phyloP scores from a whole-genome alignment of 768 basidiomycete species.

The Hygrocybe coccinea region DNA sequence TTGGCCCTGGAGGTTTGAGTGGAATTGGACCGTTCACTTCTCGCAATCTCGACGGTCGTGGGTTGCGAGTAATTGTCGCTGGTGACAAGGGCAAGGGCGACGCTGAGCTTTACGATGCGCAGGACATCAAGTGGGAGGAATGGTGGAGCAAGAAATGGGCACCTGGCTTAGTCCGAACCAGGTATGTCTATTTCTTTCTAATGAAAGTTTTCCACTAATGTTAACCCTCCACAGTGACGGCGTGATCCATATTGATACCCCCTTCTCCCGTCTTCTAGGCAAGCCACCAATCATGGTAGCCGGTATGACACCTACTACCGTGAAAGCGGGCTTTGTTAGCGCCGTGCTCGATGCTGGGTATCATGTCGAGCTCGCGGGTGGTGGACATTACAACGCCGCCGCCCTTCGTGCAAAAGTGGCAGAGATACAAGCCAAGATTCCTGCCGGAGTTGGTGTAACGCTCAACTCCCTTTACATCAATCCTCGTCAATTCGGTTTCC shows the following conservation, averaged over 20 bases:
- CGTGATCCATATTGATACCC: conserved; percentile 86
- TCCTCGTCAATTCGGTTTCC: conserved; percentile 94
- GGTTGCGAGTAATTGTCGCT: conserved; percentile 82
- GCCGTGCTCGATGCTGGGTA: conserved; percentile 91
- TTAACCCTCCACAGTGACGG: conserved; percentile 63
- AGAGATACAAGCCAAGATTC: conserved; percentile 84
- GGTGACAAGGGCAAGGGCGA: conserved; percentile 90
- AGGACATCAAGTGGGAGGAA: conserved; percentile 66
- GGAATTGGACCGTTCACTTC: conserved; percentile 91
- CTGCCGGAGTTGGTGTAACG: conserved; percentile 86
- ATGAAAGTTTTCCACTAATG: conserved; percentile 9
- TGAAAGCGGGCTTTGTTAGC: conserved; percentile 90
- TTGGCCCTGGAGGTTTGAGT: conserved; percentile 90
- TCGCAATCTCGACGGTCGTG: conserved; percentile 88
- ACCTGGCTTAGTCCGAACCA: conserved; percentile 82
- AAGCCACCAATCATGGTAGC: conserved; percentile 99
- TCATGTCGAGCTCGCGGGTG: conserved; percentile 95
- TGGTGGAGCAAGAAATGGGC: conserved; percentile 91
- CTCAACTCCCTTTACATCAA: conserved; percentile 97
- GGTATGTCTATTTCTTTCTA: conserved; percentile 45
- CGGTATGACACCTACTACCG: conserved; percentile 98
- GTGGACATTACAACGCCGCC: conserved; percentile 90
- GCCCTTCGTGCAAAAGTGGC: conserved; percentile 86
- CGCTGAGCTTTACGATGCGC: conserved; percentile 74
- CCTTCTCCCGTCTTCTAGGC: conserved; percentile 91